Percentiles rank a stretch among this genome's conserved stretches.
These are phyloP conservation scores for Coemansia sp. DNA, from an alignment of 192 early-diverging fungal genomes.

Conservation along the genomic window DNA sequence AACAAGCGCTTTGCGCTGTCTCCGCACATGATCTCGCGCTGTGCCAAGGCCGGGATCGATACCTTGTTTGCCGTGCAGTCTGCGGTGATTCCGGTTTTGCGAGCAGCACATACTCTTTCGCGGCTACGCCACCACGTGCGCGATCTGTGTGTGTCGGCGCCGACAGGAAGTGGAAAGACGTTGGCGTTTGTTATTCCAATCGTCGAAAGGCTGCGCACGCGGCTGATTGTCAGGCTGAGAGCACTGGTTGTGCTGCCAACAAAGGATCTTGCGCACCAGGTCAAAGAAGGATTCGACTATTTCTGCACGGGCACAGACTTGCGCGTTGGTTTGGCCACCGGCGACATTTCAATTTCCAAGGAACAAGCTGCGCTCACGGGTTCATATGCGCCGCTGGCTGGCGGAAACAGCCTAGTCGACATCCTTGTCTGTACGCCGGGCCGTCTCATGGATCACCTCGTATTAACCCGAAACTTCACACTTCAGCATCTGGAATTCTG, in stretches of 20 bases:
- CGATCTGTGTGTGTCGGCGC: slow-evolving; percentile 92
- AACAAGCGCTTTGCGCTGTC: slow-evolving; percentile 66
- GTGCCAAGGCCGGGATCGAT: slow-evolving; percentile 64
- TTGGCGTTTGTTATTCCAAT: slow-evolving; percentile 95
- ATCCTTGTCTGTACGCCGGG: slow-evolving; percentile 96
- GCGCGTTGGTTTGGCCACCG: slow-evolving; percentile 72
- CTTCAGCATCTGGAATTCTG: slow-evolving; percentile 90
- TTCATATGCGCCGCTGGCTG: slow-evolving; percentile 23
- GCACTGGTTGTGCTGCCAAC: slow-evolving; percentile 93
- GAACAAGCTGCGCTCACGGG: slow-evolving; percentile 66
- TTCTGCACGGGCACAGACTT: slow-evolving; percentile 78
- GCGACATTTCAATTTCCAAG: slow-evolving; percentile 74
- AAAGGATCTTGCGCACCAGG: slow-evolving; percentile 88
- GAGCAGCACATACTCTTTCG: slow-evolving; percentile 65
- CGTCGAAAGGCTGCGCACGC: slow-evolving; percentile 74
- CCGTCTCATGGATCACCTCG: slow-evolving; percentile 87
- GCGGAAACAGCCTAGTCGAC: slow-evolving; percentile 77
- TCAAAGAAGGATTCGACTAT: slow-evolving; percentile 80
- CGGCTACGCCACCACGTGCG: slow-evolving; percentile 76
- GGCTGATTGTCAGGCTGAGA: slow-evolving; percentile 79
- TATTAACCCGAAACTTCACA: slow-evolving; percentile 83
- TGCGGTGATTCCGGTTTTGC: slow-evolving; percentile 80
- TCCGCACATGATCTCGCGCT: slow-evolving; percentile 62
- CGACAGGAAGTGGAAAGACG: slow-evolving; percentile 97
- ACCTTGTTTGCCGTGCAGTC: slow-evolving; percentile 90